Evolutionary conservation across 192 early-diverging fungal genomes (phyloP).

Genomic region (Linnemannia hyalina): DNA sequence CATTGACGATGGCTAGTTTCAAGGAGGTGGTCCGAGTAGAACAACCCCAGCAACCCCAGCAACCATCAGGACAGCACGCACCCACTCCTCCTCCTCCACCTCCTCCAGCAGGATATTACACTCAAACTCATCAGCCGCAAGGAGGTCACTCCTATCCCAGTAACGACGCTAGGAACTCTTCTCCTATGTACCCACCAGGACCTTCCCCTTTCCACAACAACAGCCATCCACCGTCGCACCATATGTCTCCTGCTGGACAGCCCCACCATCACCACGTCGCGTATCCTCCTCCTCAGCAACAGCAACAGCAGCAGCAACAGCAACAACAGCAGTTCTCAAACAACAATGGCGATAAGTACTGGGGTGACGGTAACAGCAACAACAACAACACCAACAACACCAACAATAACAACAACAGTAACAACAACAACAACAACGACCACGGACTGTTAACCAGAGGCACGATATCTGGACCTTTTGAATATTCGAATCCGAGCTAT

Average conservation of each 20-base stretch:
- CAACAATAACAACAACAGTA: not conserved
- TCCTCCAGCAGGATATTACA: not conserved
- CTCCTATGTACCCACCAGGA: not conserved
- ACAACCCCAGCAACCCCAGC: conserved; percentile 14
- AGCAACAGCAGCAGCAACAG: not conserved
- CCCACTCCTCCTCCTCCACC: not conserved
- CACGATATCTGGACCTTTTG: too few relatives aligned
- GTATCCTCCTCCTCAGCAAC: not conserved
- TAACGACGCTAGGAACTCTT: not conserved
- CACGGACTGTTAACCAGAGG: too few relatives aligned
- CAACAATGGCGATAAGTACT: not conserved
- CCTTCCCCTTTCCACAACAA: too few relatives aligned
- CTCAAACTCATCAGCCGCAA: not conserved
- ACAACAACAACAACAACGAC: too few relatives aligned
- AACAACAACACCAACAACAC: not conserved
- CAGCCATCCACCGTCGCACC: not conserved
- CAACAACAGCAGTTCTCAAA: not conserved
- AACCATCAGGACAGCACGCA: not conserved
- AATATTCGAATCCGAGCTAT: too few relatives aligned
- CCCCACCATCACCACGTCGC: not conserved
- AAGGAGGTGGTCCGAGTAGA: conserved; percentile 25
- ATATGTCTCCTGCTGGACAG: not conserved
- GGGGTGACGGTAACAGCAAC: too few relatives aligned
- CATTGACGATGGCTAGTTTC: conserved; percentile 40
- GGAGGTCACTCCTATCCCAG: not conserved